Base-by-base conservation (phyloP, 768 basidiomycete species). In the Psilocybe cubensis region DNA sequence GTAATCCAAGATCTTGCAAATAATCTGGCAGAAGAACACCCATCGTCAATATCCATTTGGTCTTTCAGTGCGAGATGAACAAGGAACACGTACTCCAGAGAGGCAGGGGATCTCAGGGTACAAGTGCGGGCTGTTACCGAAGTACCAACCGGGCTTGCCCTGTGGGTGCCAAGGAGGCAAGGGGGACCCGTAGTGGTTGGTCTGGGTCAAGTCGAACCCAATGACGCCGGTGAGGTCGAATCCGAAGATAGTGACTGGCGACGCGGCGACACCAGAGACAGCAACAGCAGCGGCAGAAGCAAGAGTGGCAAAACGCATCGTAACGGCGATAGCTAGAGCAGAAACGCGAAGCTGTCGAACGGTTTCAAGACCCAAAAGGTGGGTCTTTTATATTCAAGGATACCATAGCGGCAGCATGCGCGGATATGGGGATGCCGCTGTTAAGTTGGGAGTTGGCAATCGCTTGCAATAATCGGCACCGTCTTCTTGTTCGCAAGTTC, bases 61-160 rank as follows among this genome's bases (percentile, higher is more conserved):
- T n/a, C n/a, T n/a, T n/a, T n/a, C n/a, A n/a, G n/a, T n/a, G n/a
- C n/a, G n/a, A n/a, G n/a, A n/a, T n/a, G n/a, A n/a, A n/a, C n/a
- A n/a, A n/a, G n/a, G n/a, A n/a, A n/a, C 49, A 62, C 71, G 48
- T 54, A 75, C 74, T 28, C 73, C 74, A 38, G 58, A 45, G 38
- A 77, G 69, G 63, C 72, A 74, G 33, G 70, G 59, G 40, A 74
- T 52, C 3, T 66, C 58, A 4, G 68, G 68, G 57, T 67, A 71
- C 12, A 64, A 61, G 12, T 63, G 31, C 1, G 72, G 69, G 46
- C 70, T 62, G 35, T 63, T 54, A 1, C 79, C 79, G 29, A 70
- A 76, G 66, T 78, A 79, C 79, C 79, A 80, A 40, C 79, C 79
- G 43, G 79, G 78, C 24, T 71, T 52, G 29, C 66, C 42, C 3